Conservation (phyloP, 768 basidiomycete genomes). For the Ramaria sp. region DNA sequence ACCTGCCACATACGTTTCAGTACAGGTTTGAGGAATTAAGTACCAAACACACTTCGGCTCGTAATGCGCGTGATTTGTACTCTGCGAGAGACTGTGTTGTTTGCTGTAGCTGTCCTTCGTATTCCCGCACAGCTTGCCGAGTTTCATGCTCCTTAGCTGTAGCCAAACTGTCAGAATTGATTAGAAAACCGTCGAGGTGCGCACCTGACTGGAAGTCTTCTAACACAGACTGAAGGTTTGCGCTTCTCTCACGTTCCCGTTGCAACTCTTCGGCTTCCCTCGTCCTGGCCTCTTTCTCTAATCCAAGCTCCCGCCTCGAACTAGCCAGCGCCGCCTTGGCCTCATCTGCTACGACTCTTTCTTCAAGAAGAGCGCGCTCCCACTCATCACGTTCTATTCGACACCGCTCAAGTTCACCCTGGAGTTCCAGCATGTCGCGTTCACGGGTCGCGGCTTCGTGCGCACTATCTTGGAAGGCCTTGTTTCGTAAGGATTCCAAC, state of each 20-base stretch:
- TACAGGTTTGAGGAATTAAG: background rate
- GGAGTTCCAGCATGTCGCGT: conserved; percentile 67
- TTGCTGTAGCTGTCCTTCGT: conserved; percentile 61
- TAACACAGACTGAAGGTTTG: conserved; percentile 84
- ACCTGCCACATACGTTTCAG: conserved; percentile 32
- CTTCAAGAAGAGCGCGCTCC: conserved; percentile 50
- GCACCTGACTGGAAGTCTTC: conserved; percentile 90
- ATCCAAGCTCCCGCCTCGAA: conserved; percentile 54
- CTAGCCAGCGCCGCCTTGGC: conserved; percentile 44
- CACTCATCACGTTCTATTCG: conserved; percentile 73
- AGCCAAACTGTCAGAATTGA: conserved; percentile 10
- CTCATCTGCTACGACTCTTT: conserved; percentile 65
- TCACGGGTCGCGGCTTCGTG: conserved; percentile 67
- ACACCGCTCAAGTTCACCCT: conserved; percentile 81
- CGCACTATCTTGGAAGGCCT: conserved; percentile 53
- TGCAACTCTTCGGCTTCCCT: conserved; percentile 49
- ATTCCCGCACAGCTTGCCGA: conserved; percentile 72
- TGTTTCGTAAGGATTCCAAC: conserved; percentile 54
- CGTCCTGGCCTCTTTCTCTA: conserved; percentile 50
- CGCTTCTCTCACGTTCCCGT: conserved; percentile 59
- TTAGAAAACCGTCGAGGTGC: conserved; percentile 18
- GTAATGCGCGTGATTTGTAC: conserved; percentile 78
- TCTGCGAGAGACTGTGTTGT: conserved; percentile 76
- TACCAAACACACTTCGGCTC: conserved; percentile 60
- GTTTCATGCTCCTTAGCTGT: conserved; percentile 87